Evolutionary conservation across 139 green algal species (phyloP), one percentile per base, ranked within the genome.

Genomic region (Coelastrella sp.): DNA sequence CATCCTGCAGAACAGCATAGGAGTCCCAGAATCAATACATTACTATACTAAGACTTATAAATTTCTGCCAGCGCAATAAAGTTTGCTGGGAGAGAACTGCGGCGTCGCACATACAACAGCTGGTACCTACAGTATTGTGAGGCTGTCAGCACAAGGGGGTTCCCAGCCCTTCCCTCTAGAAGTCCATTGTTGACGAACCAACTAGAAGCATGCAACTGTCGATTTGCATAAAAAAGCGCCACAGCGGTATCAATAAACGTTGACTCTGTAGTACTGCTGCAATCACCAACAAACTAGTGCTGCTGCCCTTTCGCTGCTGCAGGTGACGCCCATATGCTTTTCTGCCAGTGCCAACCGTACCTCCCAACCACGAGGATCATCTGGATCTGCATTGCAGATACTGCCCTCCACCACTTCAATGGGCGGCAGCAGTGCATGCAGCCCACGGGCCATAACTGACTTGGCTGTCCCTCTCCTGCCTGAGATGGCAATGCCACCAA

Each of bases 401-500:
- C 92, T 97, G 24, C 94, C 97, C 14, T 97, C 93, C 75, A 99
- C 96, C 20, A 99, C 94, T 92, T 99, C 98, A 61, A 99, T 99
- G 57, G 98, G 98, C 9, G 98, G 98, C 91, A 99, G 92, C 84
- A 99, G 94, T 20, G 96, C 94, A 91, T 99, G 97, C 84, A 99
- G 87, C 49, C 98, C 98, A 76, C 98, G 94, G 0, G 98, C 98
- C 97, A 99, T 99, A 70, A 99, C 94, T 8, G 97, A 99, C 92
- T 99, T 99, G 90, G 96, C 97, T 7, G 98, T 99, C 74, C 98
- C 98, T 56, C 98, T 89, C 60, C 96, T 92, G 0, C 98, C 98
- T 14, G 96, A 93, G 89, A 99, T 99, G 84, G 95, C 96, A 73
- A 99, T 97, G 85, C 98, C 98, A 59, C 98, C 98, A 19, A 99